phyloP scores from a whole-genome alignment of 2,329 filamentous ascomycete genomes.

The Aspergillus sp. region DNA sequence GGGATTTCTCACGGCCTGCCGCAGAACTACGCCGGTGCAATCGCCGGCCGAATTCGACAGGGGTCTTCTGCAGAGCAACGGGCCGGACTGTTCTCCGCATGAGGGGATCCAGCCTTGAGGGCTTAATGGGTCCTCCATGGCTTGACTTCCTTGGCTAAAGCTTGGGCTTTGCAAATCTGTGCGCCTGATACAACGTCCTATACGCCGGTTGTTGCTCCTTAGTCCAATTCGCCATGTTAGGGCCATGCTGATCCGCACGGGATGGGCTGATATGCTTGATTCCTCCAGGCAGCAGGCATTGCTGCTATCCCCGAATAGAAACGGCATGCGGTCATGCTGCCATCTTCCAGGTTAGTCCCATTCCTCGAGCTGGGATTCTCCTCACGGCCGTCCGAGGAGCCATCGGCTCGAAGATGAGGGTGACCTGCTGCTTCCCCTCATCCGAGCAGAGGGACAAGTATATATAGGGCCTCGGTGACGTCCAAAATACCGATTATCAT shows the following conservation, averaged over 20 bases:
- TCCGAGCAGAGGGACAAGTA: neutral
- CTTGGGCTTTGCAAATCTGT: neutral
- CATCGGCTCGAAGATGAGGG: neutral
- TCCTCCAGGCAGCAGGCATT: neutral
- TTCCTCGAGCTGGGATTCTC: neutral
- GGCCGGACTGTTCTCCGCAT: neutral
- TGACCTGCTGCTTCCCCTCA: neutral
- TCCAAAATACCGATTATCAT: neutral
- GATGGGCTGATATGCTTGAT: neutral
- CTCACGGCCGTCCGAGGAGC: neutral
- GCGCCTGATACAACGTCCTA: neutral
- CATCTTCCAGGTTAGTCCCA: neutral
- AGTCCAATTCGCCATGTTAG: neutral
- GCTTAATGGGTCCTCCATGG: neutral
- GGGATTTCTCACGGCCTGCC: neutral
- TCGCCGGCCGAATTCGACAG: neutral
- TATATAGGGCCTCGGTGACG: neutral
- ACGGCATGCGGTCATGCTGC: neutral
- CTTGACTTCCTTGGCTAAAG: slow-evolving; percentile 11
- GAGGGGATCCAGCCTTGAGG: neutral
- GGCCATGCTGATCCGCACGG: neutral
- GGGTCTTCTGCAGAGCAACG: neutral
- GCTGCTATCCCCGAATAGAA: neutral
- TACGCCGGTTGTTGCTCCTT: neutral
- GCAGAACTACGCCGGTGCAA: neutral